Evolutionary conservation across 2,329 filamentous ascomycete genomes (phyloP).

Genomic region (Alternaria gansuensis): DNA sequence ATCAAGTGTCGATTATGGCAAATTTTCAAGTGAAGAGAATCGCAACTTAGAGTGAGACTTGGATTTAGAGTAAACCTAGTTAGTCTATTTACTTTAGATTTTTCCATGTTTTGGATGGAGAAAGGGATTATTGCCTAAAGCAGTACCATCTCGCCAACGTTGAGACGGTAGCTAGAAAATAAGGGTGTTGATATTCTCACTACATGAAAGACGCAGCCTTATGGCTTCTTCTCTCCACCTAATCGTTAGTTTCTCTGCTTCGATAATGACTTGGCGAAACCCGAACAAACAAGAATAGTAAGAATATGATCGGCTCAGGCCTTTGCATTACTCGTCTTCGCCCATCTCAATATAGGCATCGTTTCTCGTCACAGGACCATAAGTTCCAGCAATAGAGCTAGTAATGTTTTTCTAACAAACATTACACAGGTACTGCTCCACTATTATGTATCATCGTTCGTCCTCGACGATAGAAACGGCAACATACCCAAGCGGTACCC

Average conservation of each 20-base stretch:
- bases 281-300: not conserved
- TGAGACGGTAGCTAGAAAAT: too few species aligned
- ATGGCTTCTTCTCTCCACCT: too few species aligned
- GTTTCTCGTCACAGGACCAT: not conserved
- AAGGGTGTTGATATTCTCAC: too few species aligned
- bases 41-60: not conserved
- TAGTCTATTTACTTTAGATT: too few species aligned
- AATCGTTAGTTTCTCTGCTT: too few species aligned
- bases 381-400: not conserved
- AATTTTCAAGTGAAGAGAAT: not conserved
- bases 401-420: not conserved
- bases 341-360: slow-evolving; percentile 2
- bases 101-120: too few species aligned
- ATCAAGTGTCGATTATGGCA: not conserved
- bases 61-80: too few species aligned
- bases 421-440: not conserved
- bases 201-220: too few species aligned
- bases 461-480: not conserved
- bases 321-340: slow-evolving; percentile 11
- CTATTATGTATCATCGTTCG: not conserved
- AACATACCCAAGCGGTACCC: slow-evolving; percentile 5
- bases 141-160: too few species aligned
- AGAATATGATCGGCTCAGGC: not conserved
- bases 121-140: too few species aligned
- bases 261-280: not conserved